Conservation (phyloP, 2,329 filamentous ascomycete species). For the Microcyclosporella mali region DNA sequence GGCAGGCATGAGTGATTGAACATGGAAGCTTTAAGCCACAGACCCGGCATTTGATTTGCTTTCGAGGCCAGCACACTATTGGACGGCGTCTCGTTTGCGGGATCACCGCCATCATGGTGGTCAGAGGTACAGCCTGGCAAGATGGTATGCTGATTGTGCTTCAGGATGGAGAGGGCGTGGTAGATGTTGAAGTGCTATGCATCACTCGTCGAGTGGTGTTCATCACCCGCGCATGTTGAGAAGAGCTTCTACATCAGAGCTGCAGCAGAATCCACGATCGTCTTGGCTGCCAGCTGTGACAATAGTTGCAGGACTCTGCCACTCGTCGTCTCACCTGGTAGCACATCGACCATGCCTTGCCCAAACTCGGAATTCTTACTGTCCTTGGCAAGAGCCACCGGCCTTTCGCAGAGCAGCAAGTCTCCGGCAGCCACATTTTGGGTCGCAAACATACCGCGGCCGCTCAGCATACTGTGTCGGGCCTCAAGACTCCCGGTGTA, state of each 20-base stretch:
- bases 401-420: constrained; percentile 36
- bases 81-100: not conserved
- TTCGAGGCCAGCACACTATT: not conserved
- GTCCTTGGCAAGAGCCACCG: constrained; percentile 7
- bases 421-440: constrained; percentile 34
- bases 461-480: constrained; percentile 22
- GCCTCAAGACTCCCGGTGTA: not conserved
- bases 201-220: not conserved
- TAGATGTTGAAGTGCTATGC: constrained; percentile 3
- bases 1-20: constrained; percentile 50
- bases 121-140: constrained; percentile 9
- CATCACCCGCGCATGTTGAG: not conserved
- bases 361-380: not conserved
- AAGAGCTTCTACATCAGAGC: constrained; percentile 2
- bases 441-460: constrained; percentile 40
- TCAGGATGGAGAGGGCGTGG: constrained; percentile 7
- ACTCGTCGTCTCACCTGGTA: constrained; percentile 2
- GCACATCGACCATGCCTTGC: constrained; percentile 1
- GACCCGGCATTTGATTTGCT: constrained; percentile 26
- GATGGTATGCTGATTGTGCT: constrained; percentile 9
- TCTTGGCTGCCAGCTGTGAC: constrained; percentile 6
- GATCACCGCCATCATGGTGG: constrained; percentile 5
- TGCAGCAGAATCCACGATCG: not conserved
- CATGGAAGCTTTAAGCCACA: constrained; percentile 47
- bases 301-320: constrained; percentile 2